Base-by-base conservation (phyloP, 805 yeast species). In the Candida pseudofarinosa region DNA sequence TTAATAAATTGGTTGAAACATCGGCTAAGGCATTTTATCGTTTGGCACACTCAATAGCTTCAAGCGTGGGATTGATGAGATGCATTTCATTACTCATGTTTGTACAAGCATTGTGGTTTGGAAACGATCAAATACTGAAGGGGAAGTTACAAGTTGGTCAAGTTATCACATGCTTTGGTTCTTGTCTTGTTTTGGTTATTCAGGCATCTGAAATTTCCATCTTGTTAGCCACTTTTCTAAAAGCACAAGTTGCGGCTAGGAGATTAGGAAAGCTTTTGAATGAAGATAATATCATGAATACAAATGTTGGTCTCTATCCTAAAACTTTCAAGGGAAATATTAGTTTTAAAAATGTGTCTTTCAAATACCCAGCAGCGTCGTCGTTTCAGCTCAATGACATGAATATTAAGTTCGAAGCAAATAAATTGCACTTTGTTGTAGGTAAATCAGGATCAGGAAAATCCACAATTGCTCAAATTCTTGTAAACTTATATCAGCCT, bases 401-500 rank as follows among this genome's bases (percentile, higher is more conserved):
- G 1, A 54, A 3, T 19, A 19, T 48, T 30, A 12, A 23, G 1
- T 65, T 89, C 30, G 60, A 67, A 1, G 59, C 76, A 0, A 71
- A 76, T 1, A 50, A 63, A 26, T 55, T 77, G 4, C 79, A 83
- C 1, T 91, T 79, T 52, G 62, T 93, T 3, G 77, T 93, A 34
- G 99, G 99, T 1, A 72, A 74, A 46, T 89, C 97, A 0, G 99
- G 99, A 0, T 82, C 90, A 0, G 99, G 99, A 0, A 93, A 93
- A 59, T 91, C 98, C 0, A 85, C 98, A 0, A 47, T 93, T 2
- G 76, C 84, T 0, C 75, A 74, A 31, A 58, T 93, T 2, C 52
- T 93, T 1, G 58, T 85, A 42, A 76, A 76, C 19, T 73, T 87
- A 18, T 88, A 90, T 52, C 47, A 58, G 0, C 63, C 71, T 0